Percentiles rank a stretch among this genome's conserved stretches.
phyloP scores from a whole-genome alignment of 148 eudicot genomes.

The Vaccinium vitisidaea region DNA sequence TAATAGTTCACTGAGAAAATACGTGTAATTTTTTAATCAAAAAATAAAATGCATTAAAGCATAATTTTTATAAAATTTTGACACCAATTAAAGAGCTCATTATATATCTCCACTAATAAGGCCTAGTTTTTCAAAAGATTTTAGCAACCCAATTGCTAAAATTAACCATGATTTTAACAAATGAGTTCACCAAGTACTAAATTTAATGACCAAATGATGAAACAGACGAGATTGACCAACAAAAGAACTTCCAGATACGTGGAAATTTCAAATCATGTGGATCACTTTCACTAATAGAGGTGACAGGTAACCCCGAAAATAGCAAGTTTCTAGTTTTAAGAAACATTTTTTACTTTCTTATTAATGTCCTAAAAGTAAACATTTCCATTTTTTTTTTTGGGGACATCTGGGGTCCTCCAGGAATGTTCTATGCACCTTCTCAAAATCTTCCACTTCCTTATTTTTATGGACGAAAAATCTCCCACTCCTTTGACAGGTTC shows the following conservation, averaged over 20 bases:
- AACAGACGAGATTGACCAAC: neutral
- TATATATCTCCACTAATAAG: too few species aligned
- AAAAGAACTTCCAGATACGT: too few species aligned
- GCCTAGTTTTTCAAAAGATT: too few species aligned
- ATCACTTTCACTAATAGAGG: neutral
- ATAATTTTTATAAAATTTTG: too few species aligned
- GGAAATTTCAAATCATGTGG: conserved; percentile 4
- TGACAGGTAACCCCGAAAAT: neutral
- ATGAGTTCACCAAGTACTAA: too few species aligned
- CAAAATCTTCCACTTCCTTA: neutral
- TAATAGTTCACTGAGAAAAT: too few species aligned
- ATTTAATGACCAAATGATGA: neutral
- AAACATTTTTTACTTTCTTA: neutral
- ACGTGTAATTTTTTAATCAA: too few species aligned
- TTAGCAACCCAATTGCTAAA: too few species aligned
- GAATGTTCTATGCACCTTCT: neutral
- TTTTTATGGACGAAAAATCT: neutral
- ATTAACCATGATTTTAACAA: too few species aligned
- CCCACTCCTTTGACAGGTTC: neutral
- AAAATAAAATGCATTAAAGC: too few species aligned
- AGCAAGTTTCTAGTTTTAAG: neutral
- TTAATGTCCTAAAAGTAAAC: too few species aligned
- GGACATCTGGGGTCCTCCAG: neutral
- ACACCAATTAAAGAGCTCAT: too few species aligned
- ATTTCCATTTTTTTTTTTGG: neutral